These are phyloP conservation scores for Cryptomeria japonica DNA, from an alignment of 75 land plant genomes.

Conservation along the genomic window DNA sequence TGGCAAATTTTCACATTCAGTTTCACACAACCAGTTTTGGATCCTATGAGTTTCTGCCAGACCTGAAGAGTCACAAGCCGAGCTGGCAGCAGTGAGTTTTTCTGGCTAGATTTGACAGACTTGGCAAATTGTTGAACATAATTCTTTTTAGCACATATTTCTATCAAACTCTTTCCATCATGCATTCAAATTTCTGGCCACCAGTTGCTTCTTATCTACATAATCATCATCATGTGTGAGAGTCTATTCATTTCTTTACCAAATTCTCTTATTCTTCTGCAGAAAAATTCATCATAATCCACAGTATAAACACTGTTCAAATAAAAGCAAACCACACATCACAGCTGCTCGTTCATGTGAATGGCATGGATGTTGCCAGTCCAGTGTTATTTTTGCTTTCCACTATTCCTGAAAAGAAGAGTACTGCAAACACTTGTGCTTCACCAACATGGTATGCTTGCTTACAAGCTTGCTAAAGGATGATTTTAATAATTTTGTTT, in stretches of 20 bases:
- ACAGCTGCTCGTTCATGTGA: slow-evolving; percentile 28
- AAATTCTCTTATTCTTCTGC: slow-evolving; percentile 9
- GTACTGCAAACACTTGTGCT: slow-evolving; percentile 11
- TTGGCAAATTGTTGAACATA: background rate
- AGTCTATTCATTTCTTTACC: slow-evolving; percentile 10
- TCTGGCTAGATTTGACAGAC: no score
- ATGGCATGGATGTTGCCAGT: slow-evolving; percentile 20
- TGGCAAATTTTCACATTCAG: no score
- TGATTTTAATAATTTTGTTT: background rate
- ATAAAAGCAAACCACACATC: slow-evolving; percentile 20
- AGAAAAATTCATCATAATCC: slow-evolving; percentile 6
- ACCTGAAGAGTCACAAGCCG: no score
- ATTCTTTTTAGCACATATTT: slow-evolving; percentile 12
- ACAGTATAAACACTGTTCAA: slow-evolving; percentile 6
- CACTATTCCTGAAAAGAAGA: slow-evolving; percentile 31
- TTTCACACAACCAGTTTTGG: no score
- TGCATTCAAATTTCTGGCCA: background rate
- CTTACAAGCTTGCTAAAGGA: background rate
- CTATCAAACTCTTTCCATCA: background rate
- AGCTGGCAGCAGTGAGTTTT: no score
- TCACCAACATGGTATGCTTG: slow-evolving; percentile 14
- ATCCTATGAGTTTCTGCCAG: no score
- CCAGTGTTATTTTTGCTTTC: slow-evolving; percentile 15
- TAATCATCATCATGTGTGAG: background rate
- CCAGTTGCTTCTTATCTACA: slow-evolving; percentile 14